Evolutionary conservation across 2,329 filamentous ascomycete genomes (phyloP), one percentile per base, ranked within the genome.

Genomic region (Blastomyces silverae): DNA sequence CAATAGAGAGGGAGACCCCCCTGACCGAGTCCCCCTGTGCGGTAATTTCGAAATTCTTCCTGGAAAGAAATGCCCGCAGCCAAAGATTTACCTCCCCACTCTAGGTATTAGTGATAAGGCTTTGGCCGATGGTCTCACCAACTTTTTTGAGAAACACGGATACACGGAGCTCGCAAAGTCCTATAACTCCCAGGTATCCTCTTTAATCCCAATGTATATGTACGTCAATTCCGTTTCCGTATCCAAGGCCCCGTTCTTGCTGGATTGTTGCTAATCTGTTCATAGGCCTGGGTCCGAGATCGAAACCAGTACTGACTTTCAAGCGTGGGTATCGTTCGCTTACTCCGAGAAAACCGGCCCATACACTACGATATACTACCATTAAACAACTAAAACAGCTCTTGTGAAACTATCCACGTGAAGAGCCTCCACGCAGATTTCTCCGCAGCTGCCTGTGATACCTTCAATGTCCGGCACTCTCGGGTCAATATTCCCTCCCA

Each of bases 1-100:
- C 22, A 53, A 58, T 15, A 52, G 42, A 15, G 42, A 46, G 3
- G 68, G 66, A 11, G 64, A 67, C 59, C 64, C 66, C 1, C 39
- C 65, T 4, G 65, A 61, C 6, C 46, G 65, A 13, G n/a, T 62
- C 11, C 60, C 60, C 13, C n/a, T 62, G 0, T 20, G 15, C n/a
- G 7, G 31, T 11, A 62, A 62, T 39, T 62, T 11, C 20, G 60
- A 62, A 31, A 31, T 52, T 15, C 5, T 20, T 10, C 60, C 48
- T 11, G 39, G 39, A 42, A 31, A 62, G 46, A 11, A 3, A 31
- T 28, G 2, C 20, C 60, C 60, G 8, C 22, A 53, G 44, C 44
- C 25, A 10, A 50, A 62, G 15, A 37, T 62, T n/a, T 62, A 62
- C 25, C 20, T 62, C 20, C 60, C 60, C 11, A 28, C 50, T 13